Base-by-base conservation (phyloP, 148 eudicot genomes). In the Chenopodium suecicum region DNA sequence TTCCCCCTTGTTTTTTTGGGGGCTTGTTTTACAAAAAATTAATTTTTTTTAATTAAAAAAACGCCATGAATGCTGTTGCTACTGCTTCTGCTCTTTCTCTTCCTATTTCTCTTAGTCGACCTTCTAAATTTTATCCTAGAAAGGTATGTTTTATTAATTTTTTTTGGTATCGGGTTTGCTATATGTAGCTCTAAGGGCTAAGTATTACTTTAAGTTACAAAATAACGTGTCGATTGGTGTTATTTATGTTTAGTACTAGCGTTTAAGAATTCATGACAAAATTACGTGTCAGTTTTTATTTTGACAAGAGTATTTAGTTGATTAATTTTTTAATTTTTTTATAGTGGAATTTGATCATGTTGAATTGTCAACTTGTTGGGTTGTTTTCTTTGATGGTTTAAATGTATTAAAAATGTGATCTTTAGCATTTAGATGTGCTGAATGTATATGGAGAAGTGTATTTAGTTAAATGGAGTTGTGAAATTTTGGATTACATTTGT, bases 1-100 rank as follows among this genome's bases (percentile, higher is more conserved):
- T 70, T 64, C 64, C 80, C 46, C 46, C 78, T 67, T 74, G 13
- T 20, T 74, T 20, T 65, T 60, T 29, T 7, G 13, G 74, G 81
- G 83, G 74, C 76, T 73, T 75, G 44, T 73, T 78, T 72, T 1
- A 44, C 3, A 22, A 41, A 0, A 44, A 70, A 0, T 10, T 48
- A 48, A 9, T 48, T 54, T 62, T 62, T 58, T 58, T 58, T 58
- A 22, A 72, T 7, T 19, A 72, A 9, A 22, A 44, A 60, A 79
- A 81, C 87, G 87, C 88, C 85, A 94, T 94, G 98, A 81, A 70
- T 70, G 86, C 90, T 54, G 84, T 90, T 82, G 85, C 81, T 34
- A 70, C 92, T 56, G 92, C 94, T 81, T 89, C 92, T 46, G 90
- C 88, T 84, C 88, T 91, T 34, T 90, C 92, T 82, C 88, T 92